phyloP scores from a whole-genome alignment of 768 basidiomycete species.

The Tylopilus plumbeoviolaceoides region DNA sequence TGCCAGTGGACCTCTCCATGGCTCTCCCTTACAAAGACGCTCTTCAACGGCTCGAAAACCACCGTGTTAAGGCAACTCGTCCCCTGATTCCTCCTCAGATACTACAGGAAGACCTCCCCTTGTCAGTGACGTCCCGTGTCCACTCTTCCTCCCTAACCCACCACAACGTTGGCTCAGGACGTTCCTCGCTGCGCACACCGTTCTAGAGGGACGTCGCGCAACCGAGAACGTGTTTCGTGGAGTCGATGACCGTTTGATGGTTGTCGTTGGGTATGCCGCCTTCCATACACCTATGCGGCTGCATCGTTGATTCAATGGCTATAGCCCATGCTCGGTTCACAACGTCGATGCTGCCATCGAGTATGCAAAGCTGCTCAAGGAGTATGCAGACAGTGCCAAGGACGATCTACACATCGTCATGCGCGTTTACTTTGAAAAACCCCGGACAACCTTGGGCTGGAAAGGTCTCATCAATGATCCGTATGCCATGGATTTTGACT shows the following conservation, averaged over 20 bases:
- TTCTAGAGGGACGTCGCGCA: conserved; percentile 76
- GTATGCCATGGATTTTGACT: conserved; percentile 11
- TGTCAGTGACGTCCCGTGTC: conserved; percentile 42
- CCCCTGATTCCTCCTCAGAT: conserved; percentile 95
- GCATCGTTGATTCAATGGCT: conserved; percentile 2
- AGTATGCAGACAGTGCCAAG: conserved; percentile 74
- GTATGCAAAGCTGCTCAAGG: conserved; percentile 76
- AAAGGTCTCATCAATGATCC: conserved; percentile 99
- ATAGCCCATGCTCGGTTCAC: conserved; percentile 92
- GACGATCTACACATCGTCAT: conserved; percentile 93
- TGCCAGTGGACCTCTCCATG: conserved; percentile 48
- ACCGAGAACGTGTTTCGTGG: conserved; percentile 70
- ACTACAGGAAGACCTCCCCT: conserved; percentile 86
- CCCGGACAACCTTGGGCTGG: conserved; percentile 96
- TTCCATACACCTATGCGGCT: neutral
- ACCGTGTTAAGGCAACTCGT: conserved; percentile 79
- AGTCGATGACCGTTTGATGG: conserved; percentile 87
- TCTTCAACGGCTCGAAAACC: conserved; percentile 77
- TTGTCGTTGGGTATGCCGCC: conserved; percentile 74
- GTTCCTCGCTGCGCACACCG: conserved; percentile 79
- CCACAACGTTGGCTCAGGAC: conserved; percentile 43
- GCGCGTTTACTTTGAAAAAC: conserved; percentile 99
- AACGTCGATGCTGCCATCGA: conserved; percentile 81
- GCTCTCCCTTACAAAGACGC: conserved; percentile 77
- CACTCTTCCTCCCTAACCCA: neutral